Evolutionary conservation across 768 basidiomycete genomes (phyloP), one percentile per base, ranked within the genome.

Genomic region (Amanita jacksonii): DNA sequence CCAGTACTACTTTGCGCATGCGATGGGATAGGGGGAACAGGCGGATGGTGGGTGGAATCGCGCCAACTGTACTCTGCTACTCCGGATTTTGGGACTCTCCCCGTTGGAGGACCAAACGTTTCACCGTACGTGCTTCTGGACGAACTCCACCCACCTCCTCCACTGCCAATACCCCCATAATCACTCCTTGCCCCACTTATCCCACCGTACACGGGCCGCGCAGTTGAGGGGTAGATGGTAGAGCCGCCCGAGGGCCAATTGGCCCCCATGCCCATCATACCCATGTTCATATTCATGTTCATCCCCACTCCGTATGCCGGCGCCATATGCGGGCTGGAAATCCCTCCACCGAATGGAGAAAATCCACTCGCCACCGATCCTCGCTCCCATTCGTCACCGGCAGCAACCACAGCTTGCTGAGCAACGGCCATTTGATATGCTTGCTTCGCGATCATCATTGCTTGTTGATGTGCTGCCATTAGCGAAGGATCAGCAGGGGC

Each of bases 361-460:
- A 63, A 66, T 13, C 76, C 74, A 12, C 65, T 67, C 22, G 72
- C 50, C 28, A 66, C 74, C 42, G 85, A 87, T 5, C 77, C 73
- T 25, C 88, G 79, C 57, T 92, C 89, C 89, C 89, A 92, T 57
- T 91, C 87, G 24, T 91, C 89, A 15, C 74, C 86, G n/a, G 89
- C 89, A 6, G 80, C 77, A 6, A 79, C 82, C 74, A 90, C 82
- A 4, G 89, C 89, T 51, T 91, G 89, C 60, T 89, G 89, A 4
- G 89, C 89, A 33, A 92, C 83, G 2, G 89, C 84, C 68, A 85
- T 77, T 61, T 91, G 89, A 56, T 88, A 92, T 3, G 88, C 79
- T 60, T 91, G 89, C 60, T 91, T 91, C 41, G 89, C 89, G 44
- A 71, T 63, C 65, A 87, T 65, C 76, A 92, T 86, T 2, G 89